These are phyloP conservation scores for Boletus subcaerulescens DNA, from an alignment of 768 basidiomycete species.

Conservation along the genomic window DNA sequence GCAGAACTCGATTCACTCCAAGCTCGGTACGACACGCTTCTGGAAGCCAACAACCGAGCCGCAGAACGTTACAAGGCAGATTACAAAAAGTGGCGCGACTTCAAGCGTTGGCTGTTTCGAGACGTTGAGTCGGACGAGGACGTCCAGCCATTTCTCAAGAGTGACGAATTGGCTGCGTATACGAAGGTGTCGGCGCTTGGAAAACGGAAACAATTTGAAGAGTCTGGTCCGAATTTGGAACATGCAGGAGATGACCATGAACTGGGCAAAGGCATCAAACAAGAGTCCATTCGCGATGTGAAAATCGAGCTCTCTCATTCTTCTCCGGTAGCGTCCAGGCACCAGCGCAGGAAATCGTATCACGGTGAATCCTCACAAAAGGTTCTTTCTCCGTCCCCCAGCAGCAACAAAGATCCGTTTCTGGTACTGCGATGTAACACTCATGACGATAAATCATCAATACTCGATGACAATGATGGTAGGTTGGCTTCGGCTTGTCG, in stretches of 20 bases:
- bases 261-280: not conserved
- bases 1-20: conserved; percentile 36
- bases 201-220: conserved; percentile 29
- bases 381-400: conserved; percentile 1
- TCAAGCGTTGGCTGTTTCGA: conserved; percentile 43
- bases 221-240: conserved; percentile 14
- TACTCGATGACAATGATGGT: conserved; percentile 8
- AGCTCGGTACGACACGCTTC: conserved; percentile 44
- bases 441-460: not conserved
- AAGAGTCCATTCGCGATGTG: not conserved
- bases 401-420: conserved; percentile 10
- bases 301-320: not conserved
- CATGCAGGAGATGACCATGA: conserved; percentile 5
- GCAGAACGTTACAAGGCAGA: conserved; percentile 48
- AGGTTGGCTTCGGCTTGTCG: not conserved
- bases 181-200: conserved; percentile 22
- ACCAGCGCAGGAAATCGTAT: conserved; percentile 17
- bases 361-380: conserved; percentile 11
- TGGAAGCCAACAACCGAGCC: conserved; percentile 42
- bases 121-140: conserved; percentile 33
- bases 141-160: conserved; percentile 25
- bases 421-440: not conserved
- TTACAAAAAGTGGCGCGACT: conserved; percentile 50
- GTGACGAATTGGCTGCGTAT: conserved; percentile 28
- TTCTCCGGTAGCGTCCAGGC: not conserved